Evolutionary conservation across 139 green algal genomes (phyloP), one percentile per base, ranked within the genome.

Genomic region (Coelastrella sp.): DNA sequence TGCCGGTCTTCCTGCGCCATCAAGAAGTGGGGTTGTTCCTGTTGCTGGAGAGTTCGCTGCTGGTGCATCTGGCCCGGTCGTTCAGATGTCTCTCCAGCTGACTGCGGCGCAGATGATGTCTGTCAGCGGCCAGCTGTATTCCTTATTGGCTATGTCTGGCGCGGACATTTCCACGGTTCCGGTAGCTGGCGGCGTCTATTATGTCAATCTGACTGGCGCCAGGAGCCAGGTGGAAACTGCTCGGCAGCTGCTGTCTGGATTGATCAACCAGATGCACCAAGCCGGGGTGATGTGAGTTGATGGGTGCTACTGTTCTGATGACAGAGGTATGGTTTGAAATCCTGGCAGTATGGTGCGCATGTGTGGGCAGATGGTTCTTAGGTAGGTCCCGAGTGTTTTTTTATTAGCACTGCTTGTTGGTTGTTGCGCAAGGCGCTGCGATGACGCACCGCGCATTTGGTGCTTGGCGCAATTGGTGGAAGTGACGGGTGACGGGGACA

Each of bases 151-250:
- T 22, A 88, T 91, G 57, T 84, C 79, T 1, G 68, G 88, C 0
- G 66, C 56, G 0, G n/a, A 87, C 24, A 15, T 91, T 8, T 61
- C 12, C 74, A 76, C 65, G 12, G 49, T 66, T n/a, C 65, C 88
- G 6, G 79, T 75, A 7, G 80, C 49, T 7, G 35, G 49, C 8
- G 88, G 88, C 8, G 15, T 88, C 8, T 91, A 81, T 58, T 84
- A 73, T n/a, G 14, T 91, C 4, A 79, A 59, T 10, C n/a, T 91
- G 7, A 88, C 66, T 1, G 88, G 88, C 6, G 57, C 56, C 20
- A 25, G 81, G 80, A n/a, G 24, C 3, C 88, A 91, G 17, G 88
- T 91, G 7, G 80, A 88, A 20, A 24, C 66, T 7, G 88, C 88
- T 5, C n/a, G 68, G 11, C 66, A 83, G 68, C 66, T 91, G 14